Evolutionary conservation across 2,329 filamentous ascomycete species (phyloP).

Genomic region (Penicillium sp.): DNA sequence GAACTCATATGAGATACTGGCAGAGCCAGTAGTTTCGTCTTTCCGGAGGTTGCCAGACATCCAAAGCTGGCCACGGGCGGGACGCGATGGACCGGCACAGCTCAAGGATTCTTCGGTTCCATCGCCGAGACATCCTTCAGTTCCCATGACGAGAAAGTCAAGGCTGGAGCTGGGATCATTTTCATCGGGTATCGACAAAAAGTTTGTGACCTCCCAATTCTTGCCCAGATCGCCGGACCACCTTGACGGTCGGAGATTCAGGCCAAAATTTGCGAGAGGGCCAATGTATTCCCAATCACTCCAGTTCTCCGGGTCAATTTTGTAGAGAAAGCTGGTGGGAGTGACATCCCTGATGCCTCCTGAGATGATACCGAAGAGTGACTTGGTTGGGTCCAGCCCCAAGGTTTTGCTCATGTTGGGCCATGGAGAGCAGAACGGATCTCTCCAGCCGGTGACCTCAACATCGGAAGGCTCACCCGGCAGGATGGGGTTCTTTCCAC

Average conservation of each 20-base stretch:
- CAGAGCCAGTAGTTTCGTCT: background rate
- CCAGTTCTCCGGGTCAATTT: background rate
- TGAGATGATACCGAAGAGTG: background rate
- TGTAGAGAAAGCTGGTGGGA: background rate
- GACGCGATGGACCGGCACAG: background rate
- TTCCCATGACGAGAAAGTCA: background rate
- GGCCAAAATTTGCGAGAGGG: conserved; percentile 5
- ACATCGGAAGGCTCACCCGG: background rate
- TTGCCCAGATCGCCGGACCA: conserved; percentile 14
- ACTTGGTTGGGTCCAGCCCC: background rate
- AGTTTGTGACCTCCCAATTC: conserved; percentile 15
- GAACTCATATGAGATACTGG: background rate
- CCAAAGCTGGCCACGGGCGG: background rate
- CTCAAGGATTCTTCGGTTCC: background rate
- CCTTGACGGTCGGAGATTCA: conserved; percentile 6
- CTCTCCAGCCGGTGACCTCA: background rate
- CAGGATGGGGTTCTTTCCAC: background rate
- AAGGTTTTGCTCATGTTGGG: background rate
- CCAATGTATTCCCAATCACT: background rate
- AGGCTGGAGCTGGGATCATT: background rate
- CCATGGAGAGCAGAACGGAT: background rate
- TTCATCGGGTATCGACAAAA: conserved; percentile 1
- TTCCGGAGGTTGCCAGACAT: background rate
- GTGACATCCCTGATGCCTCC: background rate
- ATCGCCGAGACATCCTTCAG: background rate